Conservation (phyloP, 2,329 filamentous ascomycete species). For the Aspergillus ochraceoroseus region DNA sequence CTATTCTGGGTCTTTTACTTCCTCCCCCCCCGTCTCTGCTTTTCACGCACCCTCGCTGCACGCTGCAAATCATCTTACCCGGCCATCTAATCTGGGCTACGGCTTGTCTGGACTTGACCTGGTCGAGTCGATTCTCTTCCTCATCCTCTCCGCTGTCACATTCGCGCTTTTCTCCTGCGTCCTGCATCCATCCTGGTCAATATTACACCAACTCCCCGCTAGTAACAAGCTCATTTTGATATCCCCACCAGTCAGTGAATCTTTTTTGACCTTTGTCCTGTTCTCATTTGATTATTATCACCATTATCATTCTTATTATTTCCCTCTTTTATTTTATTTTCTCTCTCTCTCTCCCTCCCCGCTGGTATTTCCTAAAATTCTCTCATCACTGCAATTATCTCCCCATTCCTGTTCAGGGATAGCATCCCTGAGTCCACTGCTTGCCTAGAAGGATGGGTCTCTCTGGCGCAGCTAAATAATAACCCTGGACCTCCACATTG, state of each 20-base stretch:
- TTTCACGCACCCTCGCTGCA: conserved; percentile 18
- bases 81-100: conserved; percentile 16
- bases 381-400: conserved; percentile 10
- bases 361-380: no score
- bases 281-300: conserved; percentile 15
- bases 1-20: conserved; percentile 5
- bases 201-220: conserved; percentile 39
- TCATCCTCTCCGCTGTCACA: conserved; percentile 22
- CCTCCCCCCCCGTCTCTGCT: conserved; percentile 8
- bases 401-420: conserved; percentile 18
- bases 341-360: conserved; percentile 13
- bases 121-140: conserved; percentile 14
- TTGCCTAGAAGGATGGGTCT: conserved; percentile 26
- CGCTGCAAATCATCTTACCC: conserved; percentile 23
- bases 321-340: conserved; percentile 17
- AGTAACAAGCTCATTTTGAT: conserved; percentile 35
- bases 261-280: conserved; percentile 18
- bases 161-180: conserved; percentile 29
- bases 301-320: conserved; percentile 13
- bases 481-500: conserved; percentile 39
- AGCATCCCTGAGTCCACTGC: conserved; percentile 16
- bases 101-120: conserved; percentile 13
- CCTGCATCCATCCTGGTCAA: conserved; percentile 36
- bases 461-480: conserved; percentile 38
- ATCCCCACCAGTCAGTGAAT: conserved; percentile 24